Conservation (phyloP, 371 early-diverging fungal species). For the Lichtheimia ramosa region DNA sequence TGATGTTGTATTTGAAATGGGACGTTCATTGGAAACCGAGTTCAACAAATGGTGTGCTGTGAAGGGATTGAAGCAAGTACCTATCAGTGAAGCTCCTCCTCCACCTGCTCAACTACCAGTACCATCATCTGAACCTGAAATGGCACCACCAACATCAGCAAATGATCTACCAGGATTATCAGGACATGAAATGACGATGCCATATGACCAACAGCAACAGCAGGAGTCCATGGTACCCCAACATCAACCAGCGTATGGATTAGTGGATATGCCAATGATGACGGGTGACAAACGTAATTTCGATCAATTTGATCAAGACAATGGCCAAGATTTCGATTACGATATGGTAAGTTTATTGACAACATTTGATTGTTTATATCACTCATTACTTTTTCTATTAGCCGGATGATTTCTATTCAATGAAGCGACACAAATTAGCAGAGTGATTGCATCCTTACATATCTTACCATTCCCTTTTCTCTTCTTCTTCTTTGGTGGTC, state of each 20-base stretch:
- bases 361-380: neutral
- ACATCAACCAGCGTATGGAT: neutral
- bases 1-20: conserved; percentile 71
- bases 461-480: neutral
- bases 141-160: neutral
- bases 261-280: neutral
- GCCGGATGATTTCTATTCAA: neutral
- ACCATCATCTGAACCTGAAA: neutral
- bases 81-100: neutral
- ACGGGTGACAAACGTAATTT: neutral
- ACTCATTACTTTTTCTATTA: neutral
- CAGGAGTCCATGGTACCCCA: neutral
- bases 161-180: too few species aligned
- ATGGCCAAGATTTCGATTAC: neutral
- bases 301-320: neutral
- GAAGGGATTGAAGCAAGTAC: conserved; percentile 18
- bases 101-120: too few species aligned
- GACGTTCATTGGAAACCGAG: conserved; percentile 52
- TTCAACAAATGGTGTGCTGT: conserved; percentile 58
- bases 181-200: too few species aligned
- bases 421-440: neutral
- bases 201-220: neutral
- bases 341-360: neutral
- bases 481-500: neutral
- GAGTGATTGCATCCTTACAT: neutral